Conservation (phyloP, 1,284 basidiomycete genomes). For the Marasmius oreades region DNA sequence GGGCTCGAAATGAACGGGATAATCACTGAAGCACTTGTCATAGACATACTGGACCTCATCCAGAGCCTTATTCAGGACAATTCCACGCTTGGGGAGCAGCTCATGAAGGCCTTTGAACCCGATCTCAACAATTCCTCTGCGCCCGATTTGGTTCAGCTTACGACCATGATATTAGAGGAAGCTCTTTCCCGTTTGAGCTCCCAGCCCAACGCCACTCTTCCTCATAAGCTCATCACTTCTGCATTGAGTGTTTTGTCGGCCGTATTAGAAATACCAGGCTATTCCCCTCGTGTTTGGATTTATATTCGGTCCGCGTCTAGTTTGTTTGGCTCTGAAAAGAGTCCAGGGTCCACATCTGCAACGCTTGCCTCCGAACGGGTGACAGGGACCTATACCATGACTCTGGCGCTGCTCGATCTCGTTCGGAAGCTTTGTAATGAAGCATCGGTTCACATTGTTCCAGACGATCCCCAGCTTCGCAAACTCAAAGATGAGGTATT, state of each 20-base stretch:
- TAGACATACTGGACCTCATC: slow-evolving; percentile 76
- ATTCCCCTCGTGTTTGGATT: slow-evolving; percentile 81
- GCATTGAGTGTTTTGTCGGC: slow-evolving; percentile 78
- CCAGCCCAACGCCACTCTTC: slow-evolving; percentile 39
- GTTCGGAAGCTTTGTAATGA: slow-evolving; percentile 76
- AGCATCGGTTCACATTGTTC: slow-evolving; percentile 58
- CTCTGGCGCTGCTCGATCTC: slow-evolving; percentile 71
- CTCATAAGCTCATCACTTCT: slow-evolving; percentile 70
- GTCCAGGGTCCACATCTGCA: slow-evolving; percentile 54
- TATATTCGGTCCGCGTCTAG: slow-evolving; percentile 76
- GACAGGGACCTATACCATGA: slow-evolving; percentile 77
- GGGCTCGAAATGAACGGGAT: slow-evolving; percentile 60
- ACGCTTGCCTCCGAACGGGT: slow-evolving; percentile 70
- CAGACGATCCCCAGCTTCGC: slow-evolving; percentile 55
- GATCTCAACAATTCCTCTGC: slow-evolving; percentile 28
- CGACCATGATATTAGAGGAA: slow-evolving; percentile 82
- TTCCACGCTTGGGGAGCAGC: slow-evolving; percentile 54
- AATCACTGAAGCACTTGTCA: slow-evolving; percentile 60
- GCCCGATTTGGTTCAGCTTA: slow-evolving; percentile 74
- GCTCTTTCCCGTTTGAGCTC: slow-evolving; percentile 56
- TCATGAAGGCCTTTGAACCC: slow-evolving; percentile 66
- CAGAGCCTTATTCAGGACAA: slow-evolving; percentile 73
- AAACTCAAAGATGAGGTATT: slow-evolving; percentile 82
- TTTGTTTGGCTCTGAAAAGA: slow-evolving; percentile 66
- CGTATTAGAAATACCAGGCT: slow-evolving; percentile 69